Percentiles rank a stretch among this genome's conserved stretches.
Conservation (phyloP, 1,139 yeast species). For the Pichia inconspicua region DNA sequence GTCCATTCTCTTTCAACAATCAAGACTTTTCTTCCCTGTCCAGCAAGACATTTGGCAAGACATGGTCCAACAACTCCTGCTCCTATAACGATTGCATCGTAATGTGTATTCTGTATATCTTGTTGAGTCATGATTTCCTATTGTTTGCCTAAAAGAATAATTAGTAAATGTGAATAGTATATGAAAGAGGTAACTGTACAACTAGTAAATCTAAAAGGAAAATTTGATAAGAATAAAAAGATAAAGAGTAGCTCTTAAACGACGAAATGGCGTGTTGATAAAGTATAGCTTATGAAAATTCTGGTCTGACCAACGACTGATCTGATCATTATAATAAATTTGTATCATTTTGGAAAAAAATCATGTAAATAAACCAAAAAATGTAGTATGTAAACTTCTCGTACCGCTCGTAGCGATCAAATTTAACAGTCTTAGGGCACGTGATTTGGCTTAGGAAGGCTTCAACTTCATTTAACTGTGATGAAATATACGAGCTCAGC, state of each 20-base stretch:
- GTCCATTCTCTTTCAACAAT: slow-evolving; percentile 83
- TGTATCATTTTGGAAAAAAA: too few relatives aligned
- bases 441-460: too few relatives aligned
- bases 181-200: not conserved
- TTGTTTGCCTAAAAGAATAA: too few relatives aligned
- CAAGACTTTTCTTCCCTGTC: slow-evolving; percentile 75
- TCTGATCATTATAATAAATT: not conserved
- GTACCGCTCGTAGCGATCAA: not conserved
- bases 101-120: slow-evolving; percentile 16
- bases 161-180: too few relatives aligned
- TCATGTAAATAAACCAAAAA: too few relatives aligned
- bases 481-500: too few relatives aligned
- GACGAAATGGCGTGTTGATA: not conserved
- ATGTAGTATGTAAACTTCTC: not conserved
- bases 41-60: slow-evolving; percentile 80
- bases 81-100: slow-evolving; percentile 71
- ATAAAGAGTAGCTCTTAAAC: not conserved
- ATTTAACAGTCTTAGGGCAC: too few relatives aligned
- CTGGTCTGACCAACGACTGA: not conserved
- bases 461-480: too few relatives aligned
- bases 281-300: not conserved
- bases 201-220: not conserved
- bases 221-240: too few relatives aligned
- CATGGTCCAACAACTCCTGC: slow-evolving; percentile 97
- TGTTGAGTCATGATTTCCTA: not conserved